phyloP scores from a whole-genome alignment of 805 yeast species.

The Lachancea sp. region DNA sequence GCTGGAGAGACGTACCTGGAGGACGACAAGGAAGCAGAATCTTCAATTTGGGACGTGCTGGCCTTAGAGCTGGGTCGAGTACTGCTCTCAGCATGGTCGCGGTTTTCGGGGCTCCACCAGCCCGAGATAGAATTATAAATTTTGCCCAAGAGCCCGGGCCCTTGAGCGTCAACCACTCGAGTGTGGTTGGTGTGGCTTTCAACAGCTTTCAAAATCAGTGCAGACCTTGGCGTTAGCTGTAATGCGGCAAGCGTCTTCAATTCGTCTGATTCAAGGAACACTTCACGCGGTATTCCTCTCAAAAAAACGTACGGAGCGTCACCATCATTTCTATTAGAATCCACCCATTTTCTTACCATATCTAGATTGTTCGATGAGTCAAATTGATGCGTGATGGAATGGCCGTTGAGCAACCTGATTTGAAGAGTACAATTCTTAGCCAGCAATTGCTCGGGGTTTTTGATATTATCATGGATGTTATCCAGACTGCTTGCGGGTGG shows the following conservation, averaged over 20 bases:
- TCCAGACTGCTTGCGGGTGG: background rate
- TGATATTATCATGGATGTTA: constrained; percentile 24
- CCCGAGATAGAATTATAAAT: constrained; percentile 31
- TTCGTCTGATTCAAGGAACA: constrained; percentile 60
- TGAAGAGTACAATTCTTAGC: constrained; percentile 39
- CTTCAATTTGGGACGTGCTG: background rate
- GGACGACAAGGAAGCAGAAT: constrained; percentile 13
- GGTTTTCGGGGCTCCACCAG: constrained; percentile 27
- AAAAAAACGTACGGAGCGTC: constrained; percentile 42
- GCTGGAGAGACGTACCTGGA: constrained; percentile 15
- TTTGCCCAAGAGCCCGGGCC: constrained; percentile 30
- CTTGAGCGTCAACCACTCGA: constrained; percentile 25
- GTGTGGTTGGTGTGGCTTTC: constrained; percentile 19
- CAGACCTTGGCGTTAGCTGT: constrained; percentile 65
- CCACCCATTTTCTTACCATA: constrained; percentile 58
- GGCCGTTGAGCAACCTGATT: constrained; percentile 66
- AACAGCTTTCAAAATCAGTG: constrained; percentile 63
- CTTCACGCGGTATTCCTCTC: constrained; percentile 51
- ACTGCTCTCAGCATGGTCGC: background rate
- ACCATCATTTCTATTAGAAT: constrained; percentile 43
- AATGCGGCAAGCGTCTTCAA: constrained; percentile 45
- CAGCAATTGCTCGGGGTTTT: constrained; percentile 18
- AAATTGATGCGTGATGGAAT: constrained; percentile 48
- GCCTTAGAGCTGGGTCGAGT: constrained; percentile 1
- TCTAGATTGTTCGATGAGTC: constrained; percentile 39